phyloP scores from a whole-genome alignment of 1,284 basidiomycete species.

The Irpex rosettiformis region DNA sequence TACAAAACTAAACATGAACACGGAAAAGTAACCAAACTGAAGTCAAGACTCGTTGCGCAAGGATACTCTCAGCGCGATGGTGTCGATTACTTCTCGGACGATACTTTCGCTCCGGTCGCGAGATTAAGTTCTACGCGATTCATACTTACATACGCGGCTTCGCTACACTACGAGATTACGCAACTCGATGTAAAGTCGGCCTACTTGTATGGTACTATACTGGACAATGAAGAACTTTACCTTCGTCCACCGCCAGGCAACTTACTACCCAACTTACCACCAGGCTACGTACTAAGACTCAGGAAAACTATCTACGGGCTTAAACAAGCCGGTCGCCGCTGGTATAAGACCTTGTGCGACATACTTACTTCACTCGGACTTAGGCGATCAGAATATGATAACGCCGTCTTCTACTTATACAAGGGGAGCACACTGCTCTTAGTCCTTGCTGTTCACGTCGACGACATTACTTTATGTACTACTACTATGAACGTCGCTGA shows the following conservation, averaged over 20 bases:
- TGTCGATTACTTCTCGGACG: constrained; percentile 30
- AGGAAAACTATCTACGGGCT: constrained; percentile 24
- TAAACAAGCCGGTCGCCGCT: constrained; percentile 20
- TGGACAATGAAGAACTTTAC: constrained; percentile 25
- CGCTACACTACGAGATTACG: background rate
- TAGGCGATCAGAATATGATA: constrained; percentile 15
- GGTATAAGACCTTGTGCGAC: constrained; percentile 12
- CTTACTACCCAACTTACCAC: constrained; percentile 2
- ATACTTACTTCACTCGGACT: constrained; percentile 12
- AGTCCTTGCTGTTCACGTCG: constrained; percentile 19
- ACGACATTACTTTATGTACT: constrained; percentile 24
- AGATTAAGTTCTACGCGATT: background rate
- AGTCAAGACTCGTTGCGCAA: constrained; percentile 37
- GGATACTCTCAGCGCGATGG: constrained; percentile 39
- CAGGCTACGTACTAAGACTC: constrained; percentile 13
- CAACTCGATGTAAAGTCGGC: constrained; percentile 32
- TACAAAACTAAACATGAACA: background rate
- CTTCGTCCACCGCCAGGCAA: constrained; percentile 21
- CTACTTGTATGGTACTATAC: constrained; percentile 26
- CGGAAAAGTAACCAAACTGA: constrained; percentile 15
- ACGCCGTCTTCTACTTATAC: constrained; percentile 18
- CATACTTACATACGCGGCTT: too few relatives aligned
- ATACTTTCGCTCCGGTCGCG: constrained; percentile 28
- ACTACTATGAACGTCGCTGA: constrained; percentile 16
- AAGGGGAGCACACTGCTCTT: background rate